phyloP scores from a whole-genome alignment of 73 alveolate species.

The Paraurostyla sp. region DNA sequence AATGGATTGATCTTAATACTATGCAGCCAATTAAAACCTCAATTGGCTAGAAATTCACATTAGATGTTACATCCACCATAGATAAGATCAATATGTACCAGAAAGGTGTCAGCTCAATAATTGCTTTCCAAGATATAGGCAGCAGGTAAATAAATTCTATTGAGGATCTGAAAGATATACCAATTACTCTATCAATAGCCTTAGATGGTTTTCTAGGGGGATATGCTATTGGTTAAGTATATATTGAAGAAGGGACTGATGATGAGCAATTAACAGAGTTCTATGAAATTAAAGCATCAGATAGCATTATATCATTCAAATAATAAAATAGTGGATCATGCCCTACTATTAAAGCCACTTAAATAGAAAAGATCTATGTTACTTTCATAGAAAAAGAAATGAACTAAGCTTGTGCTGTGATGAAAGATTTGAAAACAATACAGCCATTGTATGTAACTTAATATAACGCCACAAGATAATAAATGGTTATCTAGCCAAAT shows the following conservation, averaged over 20 bases:
- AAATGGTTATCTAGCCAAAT: conserved; percentile 29
- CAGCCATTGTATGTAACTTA: not conserved
- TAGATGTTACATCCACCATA: not conserved
- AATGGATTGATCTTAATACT: not conserved
- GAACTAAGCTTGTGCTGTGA: conserved; percentile 2
- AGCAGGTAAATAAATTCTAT: not conserved
- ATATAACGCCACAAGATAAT: not conserved
- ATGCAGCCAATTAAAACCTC: not conserved
- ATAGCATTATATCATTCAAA: conserved; percentile 27
- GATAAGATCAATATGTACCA: not conserved
- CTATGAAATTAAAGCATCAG: conserved; percentile 16
- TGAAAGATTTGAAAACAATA: not conserved
- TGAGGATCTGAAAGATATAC: not conserved
- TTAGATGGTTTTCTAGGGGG: conserved; percentile 41
- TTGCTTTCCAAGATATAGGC: conserved; percentile 3
- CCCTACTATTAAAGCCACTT: not conserved
- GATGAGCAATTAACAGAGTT: not conserved
- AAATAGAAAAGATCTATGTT: conserved; percentile 15
- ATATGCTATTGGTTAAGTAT: conserved; percentile 11
- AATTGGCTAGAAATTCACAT: not conserved
- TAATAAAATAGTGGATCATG: conserved; percentile 25
- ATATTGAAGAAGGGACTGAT: not conserved
- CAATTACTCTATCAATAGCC: conserved; percentile 13
- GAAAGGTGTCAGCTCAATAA: not conserved
- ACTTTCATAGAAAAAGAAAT: not conserved